phyloP scores from a whole-genome alignment of 805 yeast genomes.

The Nematodospora valgi region DNA sequence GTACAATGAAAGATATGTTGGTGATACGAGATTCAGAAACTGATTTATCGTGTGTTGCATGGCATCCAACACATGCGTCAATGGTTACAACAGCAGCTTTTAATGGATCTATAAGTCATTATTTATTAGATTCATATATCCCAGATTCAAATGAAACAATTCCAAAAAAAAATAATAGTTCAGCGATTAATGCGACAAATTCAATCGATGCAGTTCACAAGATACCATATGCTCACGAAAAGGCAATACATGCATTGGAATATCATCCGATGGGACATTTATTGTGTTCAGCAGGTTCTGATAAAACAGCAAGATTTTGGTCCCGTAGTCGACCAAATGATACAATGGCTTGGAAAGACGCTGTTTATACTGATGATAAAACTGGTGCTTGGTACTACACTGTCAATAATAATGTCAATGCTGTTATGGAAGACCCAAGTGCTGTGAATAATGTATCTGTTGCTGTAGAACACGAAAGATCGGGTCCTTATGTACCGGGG shows the following conservation, averaged over 20 bases:
- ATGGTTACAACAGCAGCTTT: slow-evolving; percentile 82
- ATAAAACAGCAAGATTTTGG: slow-evolving; percentile 92
- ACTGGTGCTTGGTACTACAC: slow-evolving; percentile 47
- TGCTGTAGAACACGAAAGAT: slow-evolving; percentile 2
- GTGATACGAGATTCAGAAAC: slow-evolving; percentile 76
- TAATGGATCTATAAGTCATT: slow-evolving; percentile 84
- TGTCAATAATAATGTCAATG: slow-evolving; percentile 43
- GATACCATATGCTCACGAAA: slow-evolving; percentile 92
- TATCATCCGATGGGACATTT: slow-evolving; percentile 95
- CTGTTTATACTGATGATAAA: slow-evolving; percentile 63
- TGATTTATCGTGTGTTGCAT: slow-evolving; percentile 79
- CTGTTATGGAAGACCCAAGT: slow-evolving; percentile 25
- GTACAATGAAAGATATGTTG: slow-evolving; percentile 75
- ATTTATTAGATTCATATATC: slow-evolving; percentile 53
- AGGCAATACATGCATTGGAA: slow-evolving; percentile 83
- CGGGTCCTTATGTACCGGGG: slow-evolving; percentile 1
- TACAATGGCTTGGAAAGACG: slow-evolving; percentile 75
- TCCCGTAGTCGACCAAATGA: slow-evolving; percentile 89
- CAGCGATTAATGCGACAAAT: slow-evolving; percentile 1
- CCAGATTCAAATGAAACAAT: slow-evolving; percentile 24
- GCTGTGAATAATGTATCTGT: slow-evolving; percentile 4
- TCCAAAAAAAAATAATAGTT: slow-evolving; percentile 7
- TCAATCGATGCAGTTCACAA: slow-evolving; percentile 45
- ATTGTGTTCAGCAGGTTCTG: slow-evolving; percentile 89
- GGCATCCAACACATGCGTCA: slow-evolving; percentile 89